phyloP scores from a whole-genome alignment of 108 stramenopile species.

The Hondaea fermentalgiana region DNA sequence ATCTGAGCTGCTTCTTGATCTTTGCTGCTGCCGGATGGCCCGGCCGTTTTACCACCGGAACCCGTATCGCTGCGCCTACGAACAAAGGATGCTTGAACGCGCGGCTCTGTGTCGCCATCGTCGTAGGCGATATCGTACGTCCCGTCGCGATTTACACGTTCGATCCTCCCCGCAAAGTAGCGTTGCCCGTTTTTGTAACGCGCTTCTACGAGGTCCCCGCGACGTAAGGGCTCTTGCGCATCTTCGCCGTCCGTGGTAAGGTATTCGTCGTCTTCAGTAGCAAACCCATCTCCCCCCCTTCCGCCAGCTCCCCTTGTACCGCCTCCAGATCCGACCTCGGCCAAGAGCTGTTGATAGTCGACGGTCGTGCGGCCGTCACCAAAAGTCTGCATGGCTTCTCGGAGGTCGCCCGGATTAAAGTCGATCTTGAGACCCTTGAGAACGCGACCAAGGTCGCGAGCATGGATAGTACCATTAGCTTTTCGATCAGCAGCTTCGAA shows the following conservation, averaged over 20 bases:
- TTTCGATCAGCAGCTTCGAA: background rate
- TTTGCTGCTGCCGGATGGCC: constrained; percentile 11
- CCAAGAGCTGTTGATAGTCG: background rate
- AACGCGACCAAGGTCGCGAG: background rate
- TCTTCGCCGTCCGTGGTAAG: background rate
- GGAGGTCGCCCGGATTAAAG: background rate
- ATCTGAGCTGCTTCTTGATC: constrained; percentile 15
- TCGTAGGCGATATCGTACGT: constrained; percentile 46
- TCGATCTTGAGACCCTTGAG: background rate
- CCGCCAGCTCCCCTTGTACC: background rate
- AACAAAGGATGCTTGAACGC: constrained; percentile 25
- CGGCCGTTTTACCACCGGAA: background rate
- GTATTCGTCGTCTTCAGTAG: background rate
- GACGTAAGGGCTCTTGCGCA: background rate
- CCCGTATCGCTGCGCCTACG: constrained; percentile 14
- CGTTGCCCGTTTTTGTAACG: constrained; percentile 33
- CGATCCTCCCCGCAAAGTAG: constrained; percentile 37
- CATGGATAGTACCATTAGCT: background rate
- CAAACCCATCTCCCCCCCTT: background rate
- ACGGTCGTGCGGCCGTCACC: background rate
- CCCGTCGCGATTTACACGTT: constrained; percentile 32
- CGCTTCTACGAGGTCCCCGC: constrained; percentile 45
- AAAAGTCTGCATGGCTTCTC: background rate
- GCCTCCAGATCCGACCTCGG: background rate
- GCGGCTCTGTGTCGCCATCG: constrained; percentile 46